Evolutionary conservation across 495 filamentous ascomycete genomes (phyloP).

Genomic region (Annulohypoxylon maeteangense): DNA sequence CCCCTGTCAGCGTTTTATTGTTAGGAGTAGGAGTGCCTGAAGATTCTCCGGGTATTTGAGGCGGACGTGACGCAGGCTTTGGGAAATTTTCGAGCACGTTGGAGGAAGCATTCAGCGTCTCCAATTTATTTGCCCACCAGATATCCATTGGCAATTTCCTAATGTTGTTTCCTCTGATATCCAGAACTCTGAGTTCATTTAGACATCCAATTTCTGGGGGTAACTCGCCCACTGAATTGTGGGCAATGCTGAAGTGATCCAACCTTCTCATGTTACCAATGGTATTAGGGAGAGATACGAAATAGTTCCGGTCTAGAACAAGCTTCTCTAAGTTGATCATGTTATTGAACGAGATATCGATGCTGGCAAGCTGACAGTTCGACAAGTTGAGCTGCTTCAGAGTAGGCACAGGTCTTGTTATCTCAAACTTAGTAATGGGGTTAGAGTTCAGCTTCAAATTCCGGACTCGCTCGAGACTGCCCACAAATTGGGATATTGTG

Average conservation of each 20-base stretch:
- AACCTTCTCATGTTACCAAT: slow-evolving; percentile 85
- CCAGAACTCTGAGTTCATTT: slow-evolving; percentile 82
- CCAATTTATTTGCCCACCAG: slow-evolving; percentile 89
- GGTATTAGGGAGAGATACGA: slow-evolving; percentile 83
- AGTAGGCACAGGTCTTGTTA: slow-evolving; percentile 78
- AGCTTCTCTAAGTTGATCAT: slow-evolving; percentile 86
- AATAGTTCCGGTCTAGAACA: slow-evolving; percentile 93
- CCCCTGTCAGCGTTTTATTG: slow-evolving; percentile 65
- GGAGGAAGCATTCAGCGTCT: slow-evolving; percentile 93
- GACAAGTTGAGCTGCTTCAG: slow-evolving; percentile 87
- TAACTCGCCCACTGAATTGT: slow-evolving; percentile 84
- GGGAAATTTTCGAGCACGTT: slow-evolving; percentile 92
- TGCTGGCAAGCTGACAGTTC: slow-evolving; percentile 83
- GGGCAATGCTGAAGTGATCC: slow-evolving; percentile 92
- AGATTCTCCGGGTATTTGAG: slow-evolving; percentile 65
- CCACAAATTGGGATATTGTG: slow-evolving; percentile 83
- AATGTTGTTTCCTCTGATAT: slow-evolving; percentile 92
- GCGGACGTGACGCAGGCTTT: slow-evolving; percentile 74
- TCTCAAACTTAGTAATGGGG: slow-evolving; percentile 90
- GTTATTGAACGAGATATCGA: slow-evolving; percentile 89
- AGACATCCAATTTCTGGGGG: slow-evolving; percentile 88
- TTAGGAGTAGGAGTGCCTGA: slow-evolving; percentile 41
- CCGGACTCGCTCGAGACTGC: slow-evolving; percentile 84
- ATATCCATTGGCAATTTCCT: slow-evolving; percentile 87
- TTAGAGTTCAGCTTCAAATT: slow-evolving; percentile 90